Base-by-base conservation (phyloP, 108 stramenopile genomes). In the Skeletonema tropicum region DNA sequence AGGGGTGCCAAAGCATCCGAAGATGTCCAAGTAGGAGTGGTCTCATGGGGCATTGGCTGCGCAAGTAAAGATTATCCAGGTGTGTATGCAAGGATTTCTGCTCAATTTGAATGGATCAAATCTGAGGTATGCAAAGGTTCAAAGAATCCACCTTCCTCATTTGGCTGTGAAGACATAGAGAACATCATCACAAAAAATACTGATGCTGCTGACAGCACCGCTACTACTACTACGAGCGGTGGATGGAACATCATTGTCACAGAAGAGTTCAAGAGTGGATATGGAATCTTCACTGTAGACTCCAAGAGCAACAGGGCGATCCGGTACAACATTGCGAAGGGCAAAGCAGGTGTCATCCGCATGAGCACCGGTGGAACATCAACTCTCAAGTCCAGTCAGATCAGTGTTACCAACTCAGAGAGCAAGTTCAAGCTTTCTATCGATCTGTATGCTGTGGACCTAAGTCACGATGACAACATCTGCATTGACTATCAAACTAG, bases 21-120 rank as follows among this genome's bases (percentile, higher is more conserved):
- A 12, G 67, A 68, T 42, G 14, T 68, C 3, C 87, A 88, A 48
- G 85, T 86, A 5, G 88, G 88, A 9, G 71, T 91, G 31, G 88
- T 88, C 1, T 77, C 75, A 11, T 91, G 73, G 78, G 88, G 88
- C 35, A 57, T 70, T 31, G 90, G 85, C 13, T 91, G 90, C 64
- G 87, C 83, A 29, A 58, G 55, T 21, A 23, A 63, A 1, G 74
- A 70, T 19, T 76, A 71, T 19, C 85, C 87, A 15, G 90, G 87
- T 10, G 86, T 90, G 0, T 88, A 90, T 30, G 57, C 87, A 11
- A 38, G 85, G 4, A 33, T 70, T 4, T 61, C 71, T 25, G 32
- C 76, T 32, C 69, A 35, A 3, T 57, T 60, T 32, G 49, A 70
- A 31, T 87, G 87, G 87, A 80, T 87, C 60, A 64, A 70, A 58